Conservation (phyloP, 306 rosid genomes). For the Acacia crassicarpa region DNA sequence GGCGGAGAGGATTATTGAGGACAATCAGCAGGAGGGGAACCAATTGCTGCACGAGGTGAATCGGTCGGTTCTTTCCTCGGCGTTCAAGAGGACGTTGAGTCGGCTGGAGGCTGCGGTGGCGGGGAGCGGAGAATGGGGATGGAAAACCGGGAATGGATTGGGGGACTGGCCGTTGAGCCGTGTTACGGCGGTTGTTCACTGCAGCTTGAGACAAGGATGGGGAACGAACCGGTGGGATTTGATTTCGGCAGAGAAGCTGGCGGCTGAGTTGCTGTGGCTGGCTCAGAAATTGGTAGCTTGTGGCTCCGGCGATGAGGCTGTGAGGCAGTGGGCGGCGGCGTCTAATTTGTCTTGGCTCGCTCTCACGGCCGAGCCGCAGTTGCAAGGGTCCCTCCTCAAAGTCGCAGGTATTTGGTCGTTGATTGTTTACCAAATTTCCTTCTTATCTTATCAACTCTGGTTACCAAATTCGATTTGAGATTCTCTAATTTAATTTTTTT, state of each 20-base stretch:
- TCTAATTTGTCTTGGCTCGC: constrained; percentile 55
- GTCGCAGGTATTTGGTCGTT: constrained; percentile 46
- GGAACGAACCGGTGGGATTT: constrained; percentile 7
- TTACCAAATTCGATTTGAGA: too few relatives aligned
- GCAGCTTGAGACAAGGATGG: neutral
- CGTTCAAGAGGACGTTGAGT: constrained; percentile 50
- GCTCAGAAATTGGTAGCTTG: constrained; percentile 63
- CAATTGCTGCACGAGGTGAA: constrained; percentile 57
- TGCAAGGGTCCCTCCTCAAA: constrained; percentile 63
- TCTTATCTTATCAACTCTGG: too few relatives aligned
- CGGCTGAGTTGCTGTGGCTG: constrained; percentile 75
- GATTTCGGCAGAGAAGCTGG: constrained; percentile 62
- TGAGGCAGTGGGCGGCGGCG: constrained; percentile 58
- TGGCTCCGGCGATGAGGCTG: constrained; percentile 49
- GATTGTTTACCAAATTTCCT: too few relatives aligned
- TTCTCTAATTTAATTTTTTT: too few relatives aligned
- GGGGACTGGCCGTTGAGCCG: constrained; percentile 18
- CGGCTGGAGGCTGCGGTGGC: constrained; percentile 45
- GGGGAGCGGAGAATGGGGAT: neutral
- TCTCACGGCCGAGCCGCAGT: constrained; percentile 64
- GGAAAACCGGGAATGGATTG: constrained; percentile 17
- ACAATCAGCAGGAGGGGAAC: constrained; percentile 48
- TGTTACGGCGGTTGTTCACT: constrained; percentile 31
- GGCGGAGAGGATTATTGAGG: constrained; percentile 63
- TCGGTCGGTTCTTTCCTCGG: constrained; percentile 50